Percentiles rank a stretch among this genome's conserved stretches.
Evolutionary conservation across 192 early-diverging fungal species (phyloP).

Genomic region (Entophlyctis luteolus): DNA sequence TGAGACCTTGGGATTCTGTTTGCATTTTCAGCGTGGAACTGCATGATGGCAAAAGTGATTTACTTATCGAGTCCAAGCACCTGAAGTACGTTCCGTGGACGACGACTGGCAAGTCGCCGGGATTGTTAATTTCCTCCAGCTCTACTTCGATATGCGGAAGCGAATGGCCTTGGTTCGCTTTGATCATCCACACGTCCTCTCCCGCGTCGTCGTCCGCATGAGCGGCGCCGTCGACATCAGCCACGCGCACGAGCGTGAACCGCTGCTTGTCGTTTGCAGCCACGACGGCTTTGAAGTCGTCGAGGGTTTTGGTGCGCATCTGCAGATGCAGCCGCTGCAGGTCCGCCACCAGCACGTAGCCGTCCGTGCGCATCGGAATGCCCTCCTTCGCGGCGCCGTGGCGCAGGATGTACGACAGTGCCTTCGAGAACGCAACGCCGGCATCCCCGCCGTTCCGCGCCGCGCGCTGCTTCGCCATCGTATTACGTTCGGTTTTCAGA

Average conservation of each 20-base stretch:
- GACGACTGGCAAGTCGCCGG: slow-evolving; percentile 47
- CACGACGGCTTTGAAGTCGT: slow-evolving; percentile 65
- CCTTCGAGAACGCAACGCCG: slow-evolving; percentile 55
- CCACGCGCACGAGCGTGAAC: slow-evolving; percentile 61
- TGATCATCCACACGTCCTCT: slow-evolving; percentile 63
- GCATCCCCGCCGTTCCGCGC: background rate
- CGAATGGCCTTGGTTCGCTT: slow-evolving; percentile 85
- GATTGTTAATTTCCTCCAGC: slow-evolving; percentile 40
- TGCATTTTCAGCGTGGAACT: background rate
- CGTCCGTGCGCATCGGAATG: slow-evolving; percentile 67
- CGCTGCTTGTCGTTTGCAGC: slow-evolving; percentile 80
- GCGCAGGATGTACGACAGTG: slow-evolving; percentile 76
- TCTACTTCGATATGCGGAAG: slow-evolving; percentile 40
- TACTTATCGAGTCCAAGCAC: slow-evolving; percentile 56
- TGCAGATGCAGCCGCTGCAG: slow-evolving; percentile 59
- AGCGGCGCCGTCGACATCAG: no score
- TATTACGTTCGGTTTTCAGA: background rate
- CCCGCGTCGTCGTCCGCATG: slow-evolving; percentile 28
- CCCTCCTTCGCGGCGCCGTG: slow-evolving; percentile 79
- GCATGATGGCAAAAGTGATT: background rate
- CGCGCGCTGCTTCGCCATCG: background rate
- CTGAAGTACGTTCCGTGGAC: slow-evolving; percentile 66
- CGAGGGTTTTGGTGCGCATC: slow-evolving; percentile 58
- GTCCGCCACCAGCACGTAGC: slow-evolving; percentile 66
- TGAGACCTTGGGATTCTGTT: slow-evolving; percentile 45